Base-by-base conservation (phyloP, 352 stramenopile species). In the Globisporangium cystogenes region DNA sequence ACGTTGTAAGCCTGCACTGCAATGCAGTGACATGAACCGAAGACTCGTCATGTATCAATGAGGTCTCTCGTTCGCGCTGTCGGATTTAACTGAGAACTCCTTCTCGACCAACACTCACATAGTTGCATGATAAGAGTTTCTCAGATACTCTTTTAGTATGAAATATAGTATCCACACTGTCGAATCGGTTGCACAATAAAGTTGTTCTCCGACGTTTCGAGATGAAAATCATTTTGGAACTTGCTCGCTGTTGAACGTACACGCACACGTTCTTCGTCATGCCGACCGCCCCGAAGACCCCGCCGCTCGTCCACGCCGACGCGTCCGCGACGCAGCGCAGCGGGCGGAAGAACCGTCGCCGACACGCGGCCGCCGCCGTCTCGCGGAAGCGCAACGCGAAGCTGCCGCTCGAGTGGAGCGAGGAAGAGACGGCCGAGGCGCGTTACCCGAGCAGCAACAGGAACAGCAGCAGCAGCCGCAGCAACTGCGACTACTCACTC, bases 401-500 rank as follows among this genome's bases (percentile, higher is more conserved):
- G 20, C 23, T 50, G 14, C 24, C 23, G 26, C 16, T 39, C 40
- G 51, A 49, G 10, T 56, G 51, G 51, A 56, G 10, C 16, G 51
- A 56, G 7, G 51, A 56, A 15, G 51, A 56, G 40, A 40, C 40
- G 12, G 55, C 71, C 39, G 21, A 59, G 31, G 31, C 59, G 53
- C 45, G 46, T 44, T 18, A 68, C 73, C 4, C 5, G 33, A 39
- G 3, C 33, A 39, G 33, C 33, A 39, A 35, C 33, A 39, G 33
- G 12, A 39, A 35, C 29, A 1, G 8, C 50, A 39, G 55, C 41
- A 10, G 16, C 29, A 12, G 7, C 44, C n/a, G 66, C 73, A 23
- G 10, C 48, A 37, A 51, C 39, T 12, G 20, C n/a, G 39, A 41
- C 53, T 16, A 69, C 74, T 40, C 66, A 68, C 20, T 75, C 73